Percentiles rank a stretch among this genome's conserved stretches.
These are phyloP conservation scores for Knoxia roxburghii DNA, from an alignment of 257 asterid species.

Conservation along the genomic window DNA sequence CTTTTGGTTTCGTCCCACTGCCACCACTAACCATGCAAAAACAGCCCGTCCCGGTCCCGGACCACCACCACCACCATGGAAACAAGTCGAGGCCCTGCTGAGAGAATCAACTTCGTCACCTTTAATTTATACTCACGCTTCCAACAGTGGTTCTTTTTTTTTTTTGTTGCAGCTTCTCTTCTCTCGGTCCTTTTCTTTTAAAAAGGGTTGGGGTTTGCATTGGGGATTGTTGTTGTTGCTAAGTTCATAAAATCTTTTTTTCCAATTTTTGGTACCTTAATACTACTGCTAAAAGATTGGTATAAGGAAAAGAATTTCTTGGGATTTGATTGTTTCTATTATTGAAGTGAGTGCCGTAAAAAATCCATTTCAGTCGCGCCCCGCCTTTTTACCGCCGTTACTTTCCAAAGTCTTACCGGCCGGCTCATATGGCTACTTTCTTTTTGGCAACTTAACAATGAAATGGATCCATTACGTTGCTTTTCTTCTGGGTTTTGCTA, in stretches of 20 bases:
- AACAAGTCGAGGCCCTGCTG: conserved; percentile 21
- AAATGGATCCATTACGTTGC: too few relatives aligned
- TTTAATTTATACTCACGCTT: conserved; percentile 41
- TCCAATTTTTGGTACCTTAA: not conserved
- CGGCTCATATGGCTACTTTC: too few relatives aligned
- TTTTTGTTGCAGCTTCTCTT: conserved; percentile 15
- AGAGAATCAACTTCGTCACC: conserved; percentile 29
- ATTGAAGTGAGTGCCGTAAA: conserved; percentile 16
- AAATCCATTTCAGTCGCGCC: not conserved
- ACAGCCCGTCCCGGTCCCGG: conserved; percentile 21
- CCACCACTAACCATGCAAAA: conserved; percentile 13
- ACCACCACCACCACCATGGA: conserved; percentile 51
- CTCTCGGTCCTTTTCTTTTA: conserved; percentile 23
- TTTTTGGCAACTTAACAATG: too few relatives aligned
- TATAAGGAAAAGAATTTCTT: conserved; percentile 12
- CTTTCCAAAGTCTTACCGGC: not conserved
- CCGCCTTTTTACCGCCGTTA: not conserved
- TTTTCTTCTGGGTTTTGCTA: too few relatives aligned
- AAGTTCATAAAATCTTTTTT: conserved; percentile 8
- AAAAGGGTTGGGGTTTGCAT: conserved; percentile 33
- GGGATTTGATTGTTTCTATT: conserved; percentile 10
- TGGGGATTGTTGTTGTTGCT: conserved; percentile 15
- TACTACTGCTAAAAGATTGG: not conserved
- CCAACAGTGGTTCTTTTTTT: conserved; percentile 17
- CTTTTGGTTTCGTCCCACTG: conserved; percentile 26